Evolutionary conservation across 129 eudicot genomes (phyloP).

Genomic region (Helianthus annuus): HanXRQr2.0-SUNRISE NC_035443.2:5698929-5699428

Average conservation of each 20-base stretch:
- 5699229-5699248: background rate
- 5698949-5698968: conserved; percentile 36
- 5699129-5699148: conserved; percentile 20
- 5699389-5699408: too few species aligned
- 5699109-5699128: background rate
- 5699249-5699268: background rate
- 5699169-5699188: too few species aligned
- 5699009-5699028: conserved; percentile 2
- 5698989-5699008: background rate
- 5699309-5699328: too few species aligned
- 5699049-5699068: conserved; percentile 12
- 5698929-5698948: conserved; percentile 13
- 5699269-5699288: too few species aligned
- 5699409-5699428: too few species aligned
- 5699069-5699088: background rate
- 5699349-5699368: too few species aligned
- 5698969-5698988: conserved; percentile 33
- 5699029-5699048: background rate
- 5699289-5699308: too few species aligned
- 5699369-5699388: too few species aligned
- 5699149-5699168: background rate
- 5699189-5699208: too few species aligned
- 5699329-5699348: too few species aligned
- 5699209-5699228: too few species aligned
- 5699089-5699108: too few species aligned